A percentile compares a stretch with the other conserved stretches of the same genome.
phyloP scores from a whole-genome alignment of 2,329 filamentous ascomycete genomes.

The Waltergamsia citrina region DNA sequence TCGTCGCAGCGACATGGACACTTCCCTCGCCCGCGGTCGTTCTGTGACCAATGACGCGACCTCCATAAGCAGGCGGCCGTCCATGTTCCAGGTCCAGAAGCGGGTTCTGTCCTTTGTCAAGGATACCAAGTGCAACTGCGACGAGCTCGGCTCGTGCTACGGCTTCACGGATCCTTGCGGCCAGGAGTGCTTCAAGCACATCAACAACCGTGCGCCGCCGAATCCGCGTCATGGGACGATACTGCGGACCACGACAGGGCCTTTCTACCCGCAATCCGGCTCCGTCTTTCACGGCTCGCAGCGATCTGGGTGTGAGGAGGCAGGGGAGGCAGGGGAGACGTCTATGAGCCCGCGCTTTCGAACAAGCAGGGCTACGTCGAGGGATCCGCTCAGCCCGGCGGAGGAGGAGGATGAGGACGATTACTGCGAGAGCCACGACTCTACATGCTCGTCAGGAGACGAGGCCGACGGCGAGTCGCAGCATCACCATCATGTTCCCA shows the following conservation, averaged over 20 bases:
- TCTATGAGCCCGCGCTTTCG: conserved; percentile 21
- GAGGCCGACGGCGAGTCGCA: conserved; percentile 37
- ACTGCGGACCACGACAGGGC: conserved; percentile 31
- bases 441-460: conserved; percentile 7
- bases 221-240: conserved; percentile 23
- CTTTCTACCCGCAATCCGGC: conserved; percentile 15
- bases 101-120: conserved; percentile 56
- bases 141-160: conserved; percentile 50
- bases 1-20: too few species aligned
- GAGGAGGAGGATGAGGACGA: conserved; percentile 8
- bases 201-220: conserved; percentile 27
- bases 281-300: conserved; percentile 13
- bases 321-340: conserved; percentile 15
- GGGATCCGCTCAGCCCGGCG: conserved; percentile 19
- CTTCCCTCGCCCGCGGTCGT: conserved; percentile 15
- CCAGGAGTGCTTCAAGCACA: conserved; percentile 55
- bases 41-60: too few species aligned
- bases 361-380: conserved; percentile 27
- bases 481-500: conserved; percentile 91
- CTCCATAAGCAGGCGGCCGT: conserved; percentile 38
- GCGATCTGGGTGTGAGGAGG: too few species aligned
- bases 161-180: conserved; percentile 58
- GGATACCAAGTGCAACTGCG: conserved; percentile 54
- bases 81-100: conserved; percentile 43
- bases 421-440: conserved; percentile 5